Percentiles rank a stretch among this genome's conserved stretches.
These are phyloP conservation scores for Parasarocladium wereldwijsianum DNA, from an alignment of 2,329 filamentous ascomycete species.

Conservation along the genomic window DNA sequence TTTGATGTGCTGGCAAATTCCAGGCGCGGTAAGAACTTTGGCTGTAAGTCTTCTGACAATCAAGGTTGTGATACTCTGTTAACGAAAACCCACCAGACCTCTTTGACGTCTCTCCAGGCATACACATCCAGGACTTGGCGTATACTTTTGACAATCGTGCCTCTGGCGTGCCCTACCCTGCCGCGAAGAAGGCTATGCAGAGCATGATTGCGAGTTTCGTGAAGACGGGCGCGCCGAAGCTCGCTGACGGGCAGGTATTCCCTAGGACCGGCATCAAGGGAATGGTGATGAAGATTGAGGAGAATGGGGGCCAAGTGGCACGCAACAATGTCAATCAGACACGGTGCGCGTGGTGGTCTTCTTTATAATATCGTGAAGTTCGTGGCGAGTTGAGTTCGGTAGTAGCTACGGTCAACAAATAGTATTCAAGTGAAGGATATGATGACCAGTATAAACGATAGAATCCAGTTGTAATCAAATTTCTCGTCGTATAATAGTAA, in stretches of 20 bases:
- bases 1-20: slow-evolving; percentile 5
- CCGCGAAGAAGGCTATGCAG: slow-evolving; percentile 5
- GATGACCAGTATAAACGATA: too few relatives aligned
- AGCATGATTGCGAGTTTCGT: slow-evolving; percentile 5
- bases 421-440: too few relatives aligned
- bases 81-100: slow-evolving; percentile 2
- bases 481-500: too few relatives aligned
- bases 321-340: slow-evolving; percentile 5
- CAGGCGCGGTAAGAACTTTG: slow-evolving; percentile 4
- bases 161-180: neutral
- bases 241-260: neutral
- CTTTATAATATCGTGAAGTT: too few relatives aligned
- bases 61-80: neutral
- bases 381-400: too few relatives aligned
- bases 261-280: slow-evolving; percentile 3
- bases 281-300: slow-evolving; percentile 4
- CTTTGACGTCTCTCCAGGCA: slow-evolving; percentile 6
- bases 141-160: slow-evolving; percentile 6
- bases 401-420: too few relatives aligned
- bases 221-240: slow-evolving; percentile 2
- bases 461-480: too few relatives aligned
- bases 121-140: slow-evolving; percentile 7
- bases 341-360: slow-evolving; percentile 6
- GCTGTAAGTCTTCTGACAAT: slow-evolving; percentile 5
- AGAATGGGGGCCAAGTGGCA: neutral